Base-by-base conservation (phyloP, 768 basidiomycete genomes). In the Boletus rufocinnamomeus region DNA sequence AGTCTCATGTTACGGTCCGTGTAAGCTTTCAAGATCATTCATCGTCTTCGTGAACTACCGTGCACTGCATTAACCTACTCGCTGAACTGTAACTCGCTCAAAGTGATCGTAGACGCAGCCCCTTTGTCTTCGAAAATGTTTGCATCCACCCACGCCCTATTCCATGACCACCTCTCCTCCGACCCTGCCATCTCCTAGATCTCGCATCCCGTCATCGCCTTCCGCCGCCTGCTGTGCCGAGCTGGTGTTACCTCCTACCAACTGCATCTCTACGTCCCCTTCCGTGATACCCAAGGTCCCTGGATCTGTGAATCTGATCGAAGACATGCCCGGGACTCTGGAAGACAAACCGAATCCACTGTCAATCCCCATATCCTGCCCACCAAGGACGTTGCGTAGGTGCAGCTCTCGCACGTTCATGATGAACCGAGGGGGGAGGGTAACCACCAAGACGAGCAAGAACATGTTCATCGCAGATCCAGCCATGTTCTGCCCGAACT, bases 361-460 rank as follows among this genome's bases (percentile, higher is more conserved):
- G 27, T 66, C 65, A 30, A 66, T 44, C 25, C 51, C 56, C 2
- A 8, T 14, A 5, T 35, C 30, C 40, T 30, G 10, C 17, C 16
- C 32, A 17, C 9, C 17, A 6, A 19, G 3, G 16, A 44, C 6
- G n/a, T 17, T 54, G 19, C 16, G 41, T 6, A 13, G 1, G 45
- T 63, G 30, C 46, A 61, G 1, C 28, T 58, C 59, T 13, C 66
- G 64, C 28, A 68, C 49, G 48, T 40, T 63, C 21, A 67, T 49
- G 28, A 67, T 57, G 48, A 67, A 68, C 9, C 66, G 63, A 11
- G 66, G 61, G 4, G 61, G 30, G 48, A 67, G 47, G 10, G 40
- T n/a, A 19, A 50, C 66, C 53, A 63, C 25, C 4, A 46, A 3
- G 35, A 56, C 14, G 45, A 28, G 25, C 17, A 34, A 4, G 28